Percentiles rank a stretch among this genome's conserved stretches.
Evolutionary conservation across 768 basidiomycete genomes (phyloP).

Genomic region (Macrolepiota fuliginosa): DNA sequence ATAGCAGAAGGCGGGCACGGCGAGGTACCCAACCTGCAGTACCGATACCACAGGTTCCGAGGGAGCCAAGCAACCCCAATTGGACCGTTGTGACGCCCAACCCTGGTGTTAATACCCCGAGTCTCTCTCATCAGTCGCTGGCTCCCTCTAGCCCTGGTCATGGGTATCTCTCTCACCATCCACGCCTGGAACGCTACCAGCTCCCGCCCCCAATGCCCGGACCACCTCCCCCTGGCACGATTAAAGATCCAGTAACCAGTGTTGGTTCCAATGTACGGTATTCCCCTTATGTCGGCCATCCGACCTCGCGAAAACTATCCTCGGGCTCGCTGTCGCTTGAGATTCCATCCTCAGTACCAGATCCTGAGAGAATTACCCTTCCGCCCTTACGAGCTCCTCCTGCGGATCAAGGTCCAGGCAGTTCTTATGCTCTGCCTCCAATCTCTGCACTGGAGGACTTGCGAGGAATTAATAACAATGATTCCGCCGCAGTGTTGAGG

Average conservation of each 20-base stretch:
- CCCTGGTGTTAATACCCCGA: conserved; percentile 21
- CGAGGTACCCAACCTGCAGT: conserved; percentile 40
- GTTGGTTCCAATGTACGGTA: conserved; percentile 17
- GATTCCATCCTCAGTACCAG: conserved; percentile 27
- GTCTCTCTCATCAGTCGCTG: conserved; percentile 16
- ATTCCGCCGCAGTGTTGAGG: conserved; percentile 65
- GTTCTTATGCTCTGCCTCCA: conserved; percentile 58
- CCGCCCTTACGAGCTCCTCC: conserved; percentile 38
- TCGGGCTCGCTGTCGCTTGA: conserved; percentile 29
- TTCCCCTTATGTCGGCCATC: conserved; percentile 23
- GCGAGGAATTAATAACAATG: conserved; percentile 46
- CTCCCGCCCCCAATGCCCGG: conserved; percentile 5
- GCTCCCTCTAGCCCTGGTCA: conserved; percentile 8
- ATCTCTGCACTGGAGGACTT: conserved; percentile 69
- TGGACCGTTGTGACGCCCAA: conserved; percentile 51
- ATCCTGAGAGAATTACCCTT: conserved; percentile 33
- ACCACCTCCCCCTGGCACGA: background rate
- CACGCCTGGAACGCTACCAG: conserved; percentile 12
- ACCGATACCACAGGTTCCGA: conserved; percentile 27
- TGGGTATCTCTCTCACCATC: conserved; percentile 8
- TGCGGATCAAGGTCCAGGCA: conserved; percentile 22
- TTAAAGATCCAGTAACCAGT: background rate
- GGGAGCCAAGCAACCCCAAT: conserved; percentile 26
- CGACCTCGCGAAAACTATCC: conserved; percentile 20
- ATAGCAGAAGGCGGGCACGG: conserved; percentile 60